Percentiles rank a stretch among this genome's conserved stretches.
Conservation (phyloP, 1,139 yeast species). For the Geotrichum fermentans region DNA sequence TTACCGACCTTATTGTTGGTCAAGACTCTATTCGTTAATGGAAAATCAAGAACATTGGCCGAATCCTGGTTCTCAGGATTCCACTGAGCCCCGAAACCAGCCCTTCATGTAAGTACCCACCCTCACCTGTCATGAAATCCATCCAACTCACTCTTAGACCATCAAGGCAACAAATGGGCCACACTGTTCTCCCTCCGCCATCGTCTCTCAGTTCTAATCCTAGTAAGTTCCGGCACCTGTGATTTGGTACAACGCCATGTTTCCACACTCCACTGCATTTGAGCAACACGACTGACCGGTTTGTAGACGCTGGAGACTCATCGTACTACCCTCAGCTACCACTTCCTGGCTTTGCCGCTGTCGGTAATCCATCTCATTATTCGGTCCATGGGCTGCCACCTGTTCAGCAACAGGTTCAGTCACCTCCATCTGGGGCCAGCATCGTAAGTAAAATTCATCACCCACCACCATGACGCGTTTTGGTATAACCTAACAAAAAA, state of each 20-base stretch:
- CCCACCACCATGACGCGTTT: conserved; percentile 3
- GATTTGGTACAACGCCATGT: no score
- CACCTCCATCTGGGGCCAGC: conserved; percentile 23
- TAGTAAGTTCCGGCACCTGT: conserved; percentile 25
- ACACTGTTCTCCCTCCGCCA: conserved; percentile 35
- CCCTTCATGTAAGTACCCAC: conserved; percentile 25
- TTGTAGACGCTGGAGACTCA: conserved; percentile 16
- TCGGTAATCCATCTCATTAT: conserved; percentile 6
- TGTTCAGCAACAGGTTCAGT: conserved; percentile 28
- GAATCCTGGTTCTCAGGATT: conserved; percentile 12
- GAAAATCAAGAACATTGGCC: conserved; percentile 19
- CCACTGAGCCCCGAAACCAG: conserved; percentile 20
- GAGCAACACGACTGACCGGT: no score
- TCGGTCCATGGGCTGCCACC: conserved; percentile 24
- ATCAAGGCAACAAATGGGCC: conserved; percentile 27
- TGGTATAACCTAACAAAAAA: not conserved
- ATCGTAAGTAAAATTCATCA: conserved; percentile 2
- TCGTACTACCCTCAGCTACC: conserved; percentile 50
- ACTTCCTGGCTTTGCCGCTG: conserved; percentile 40
- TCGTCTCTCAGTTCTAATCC: conserved; percentile 25
- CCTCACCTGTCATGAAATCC: not conserved
- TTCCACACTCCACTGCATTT: no score
- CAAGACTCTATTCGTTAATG: no score
- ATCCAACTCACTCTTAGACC: not conserved
- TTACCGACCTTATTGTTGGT: no score